A percentile compares a stretch with the other conserved stretches of the same genome.
Conservation (phyloP, 2,329 filamentous ascomycete genomes). For the Metarhizium sp. region DNA sequence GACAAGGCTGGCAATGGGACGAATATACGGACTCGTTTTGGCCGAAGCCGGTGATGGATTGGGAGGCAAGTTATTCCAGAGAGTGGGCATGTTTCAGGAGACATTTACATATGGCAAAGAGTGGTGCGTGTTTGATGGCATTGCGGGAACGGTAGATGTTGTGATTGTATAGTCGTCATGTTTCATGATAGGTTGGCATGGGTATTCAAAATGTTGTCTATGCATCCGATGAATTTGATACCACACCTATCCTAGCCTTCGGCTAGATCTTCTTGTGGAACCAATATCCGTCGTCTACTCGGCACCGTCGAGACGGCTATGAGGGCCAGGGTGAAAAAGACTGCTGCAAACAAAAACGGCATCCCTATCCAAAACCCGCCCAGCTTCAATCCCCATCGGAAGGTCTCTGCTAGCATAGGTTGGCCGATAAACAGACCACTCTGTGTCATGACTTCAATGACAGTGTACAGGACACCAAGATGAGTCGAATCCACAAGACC, state of each 20-base stretch:
- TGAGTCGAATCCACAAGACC: constrained; percentile 7
- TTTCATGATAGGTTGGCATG: neutral
- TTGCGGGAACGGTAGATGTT: neutral
- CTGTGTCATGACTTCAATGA: constrained; percentile 7
- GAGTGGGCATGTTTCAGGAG: neutral
- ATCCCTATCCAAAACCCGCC: neutral
- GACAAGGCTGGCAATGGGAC: neutral
- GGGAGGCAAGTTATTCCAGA: neutral
- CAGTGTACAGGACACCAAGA: constrained; percentile 8
- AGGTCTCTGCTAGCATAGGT: constrained; percentile 4
- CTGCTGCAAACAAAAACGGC: neutral
- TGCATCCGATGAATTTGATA: neutral
- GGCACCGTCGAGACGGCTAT: neutral
- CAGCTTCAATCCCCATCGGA: constrained; percentile 6
- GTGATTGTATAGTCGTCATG: neutral
- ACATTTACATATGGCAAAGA: neutral
- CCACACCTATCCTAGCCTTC: neutral
- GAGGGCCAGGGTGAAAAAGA: constrained; percentile 4
- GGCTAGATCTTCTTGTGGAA: neutral
- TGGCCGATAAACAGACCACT: constrained; percentile 4
- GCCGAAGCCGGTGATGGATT: neutral
- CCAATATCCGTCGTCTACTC: neutral
- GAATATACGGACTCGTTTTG: neutral
- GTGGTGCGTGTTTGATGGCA: neutral
- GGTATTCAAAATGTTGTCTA: neutral